A percentile compares a stretch with the other conserved stretches of the same genome.
Conservation (phyloP, 257 asterid species). For the Capsicum chinense region DNA sequence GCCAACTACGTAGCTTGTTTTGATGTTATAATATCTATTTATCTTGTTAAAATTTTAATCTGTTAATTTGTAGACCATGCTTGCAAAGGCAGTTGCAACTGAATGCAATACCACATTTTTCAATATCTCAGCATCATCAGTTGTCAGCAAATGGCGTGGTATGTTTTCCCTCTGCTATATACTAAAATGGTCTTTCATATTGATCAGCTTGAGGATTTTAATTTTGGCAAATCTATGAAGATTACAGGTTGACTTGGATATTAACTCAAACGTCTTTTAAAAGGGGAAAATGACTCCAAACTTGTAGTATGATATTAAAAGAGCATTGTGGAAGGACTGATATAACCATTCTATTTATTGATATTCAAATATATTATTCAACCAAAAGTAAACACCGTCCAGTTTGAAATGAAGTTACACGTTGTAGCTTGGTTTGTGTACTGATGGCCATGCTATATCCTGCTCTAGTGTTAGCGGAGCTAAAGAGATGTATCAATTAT, state of each 20-base stretch:
- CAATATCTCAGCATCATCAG: conserved; percentile 98
- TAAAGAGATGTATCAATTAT: not conserved
- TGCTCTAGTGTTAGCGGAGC: not conserved
- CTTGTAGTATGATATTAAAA: not conserved
- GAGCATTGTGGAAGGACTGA: not conserved
- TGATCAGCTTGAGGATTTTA: conserved; percentile 3
- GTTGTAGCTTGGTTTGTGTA: conserved; percentile 16
- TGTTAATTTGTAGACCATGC: conserved; percentile 78
- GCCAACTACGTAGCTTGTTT: not conserved
- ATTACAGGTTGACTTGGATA: not conserved
- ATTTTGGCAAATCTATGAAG: not conserved
- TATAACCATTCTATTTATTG: not conserved
- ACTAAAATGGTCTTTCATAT: not conserved
- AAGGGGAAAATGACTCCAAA: not conserved
- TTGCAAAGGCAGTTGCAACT: conserved; percentile 99
- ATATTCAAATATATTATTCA: not conserved
- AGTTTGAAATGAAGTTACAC: not conserved
- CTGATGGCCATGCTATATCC: not conserved
- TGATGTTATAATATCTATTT: not conserved
- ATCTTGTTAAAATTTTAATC: conserved; percentile 2
- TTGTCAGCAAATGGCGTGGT: conserved; percentile 99
- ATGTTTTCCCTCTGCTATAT: conserved; percentile 38
- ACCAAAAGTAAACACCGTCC: not conserved
- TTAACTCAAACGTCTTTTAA: not conserved
- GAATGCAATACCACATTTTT: conserved; percentile 98